Evolutionary conservation across 169 alveolate genomes (phyloP).

Genomic region (Plasmodium falciparum): DNA sequence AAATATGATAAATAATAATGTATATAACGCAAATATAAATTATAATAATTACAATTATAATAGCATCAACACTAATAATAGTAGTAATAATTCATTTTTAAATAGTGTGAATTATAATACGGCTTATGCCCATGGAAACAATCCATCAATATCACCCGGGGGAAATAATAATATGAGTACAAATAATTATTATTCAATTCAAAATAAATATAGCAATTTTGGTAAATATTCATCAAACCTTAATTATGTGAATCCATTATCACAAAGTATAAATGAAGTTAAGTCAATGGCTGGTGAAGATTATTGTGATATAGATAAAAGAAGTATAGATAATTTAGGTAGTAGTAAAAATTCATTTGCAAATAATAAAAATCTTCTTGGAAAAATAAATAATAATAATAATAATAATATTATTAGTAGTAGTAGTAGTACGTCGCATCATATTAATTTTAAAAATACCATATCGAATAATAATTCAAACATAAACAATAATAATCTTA

Average conservation of each 20-base stretch:
- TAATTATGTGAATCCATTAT: constrained; percentile 1
- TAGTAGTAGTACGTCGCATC: constrained; percentile 4
- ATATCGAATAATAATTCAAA: constrained; percentile 7
- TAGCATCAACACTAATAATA: background rate
- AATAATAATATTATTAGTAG: constrained; percentile 29
- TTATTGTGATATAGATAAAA: constrained; percentile 13
- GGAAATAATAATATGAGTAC: constrained; percentile 21
- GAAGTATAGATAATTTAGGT: constrained; percentile 11
- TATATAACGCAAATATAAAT: constrained; percentile 12
- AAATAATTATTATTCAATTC: constrained; percentile 6
- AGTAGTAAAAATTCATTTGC: background rate
- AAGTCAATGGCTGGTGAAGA: background rate
- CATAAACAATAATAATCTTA: constrained; percentile 20
- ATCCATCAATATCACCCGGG: background rate
- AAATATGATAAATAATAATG: background rate
- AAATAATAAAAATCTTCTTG: background rate
- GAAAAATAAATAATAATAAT: constrained; percentile 4
- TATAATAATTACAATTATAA: background rate
- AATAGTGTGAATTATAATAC: constrained; percentile 18
- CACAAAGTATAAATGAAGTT: constrained; percentile 4
- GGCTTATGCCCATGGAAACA: constrained; percentile 4
- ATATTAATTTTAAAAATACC: constrained; percentile 23
- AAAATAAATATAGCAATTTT: constrained; percentile 27
- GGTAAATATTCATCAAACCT: constrained; percentile 13
- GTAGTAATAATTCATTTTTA: constrained; percentile 10